Evolutionary conservation across 1,139 yeast species (phyloP), one percentile per base, ranked within the genome.

Genomic region (Hyphopichia wangnamkhiaoensis): DNA sequence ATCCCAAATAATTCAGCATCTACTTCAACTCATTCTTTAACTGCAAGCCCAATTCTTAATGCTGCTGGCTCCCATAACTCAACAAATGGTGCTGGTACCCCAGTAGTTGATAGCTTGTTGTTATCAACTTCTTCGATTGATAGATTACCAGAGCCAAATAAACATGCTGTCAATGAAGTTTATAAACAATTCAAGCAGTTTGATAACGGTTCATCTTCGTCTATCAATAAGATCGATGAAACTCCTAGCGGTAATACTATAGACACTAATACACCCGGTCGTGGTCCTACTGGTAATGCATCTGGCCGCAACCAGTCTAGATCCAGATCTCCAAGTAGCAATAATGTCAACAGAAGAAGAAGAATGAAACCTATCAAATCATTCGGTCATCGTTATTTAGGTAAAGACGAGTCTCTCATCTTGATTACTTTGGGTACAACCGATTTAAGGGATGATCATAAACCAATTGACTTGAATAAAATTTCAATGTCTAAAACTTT

Each of bases 361-460:
- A 59, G 58, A 37, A 56, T 63, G 43, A 67, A 71, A 44, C 83
- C 84, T 3, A 74, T 87, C 44, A 90, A 88, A 56, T 85, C 95
- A 2, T 86, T 89, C 65, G 97, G 97, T 34, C 96, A 90, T 56
- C 71, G 85, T 38, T 88, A 80, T 56, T 72, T 91, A 47, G 71
- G 72, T 38, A 68, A 72, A 20, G 79, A 79, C 47, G 90, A 87
- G 50, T 74, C 85, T 1, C 63, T 91, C 53, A 69, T 91, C 15
- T 66, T 91, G 44, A 77, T 91, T 33, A 89, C 96, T 1, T 68
- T 91, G 42, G 98, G 98, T 1, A 83, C 95, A 1, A 84, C 95
- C 6, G 97, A 91, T 54, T 67, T 81, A 34, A 71, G 96, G 38
- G 80, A 79, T 44, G 57, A 61, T 9, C 61, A 65, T 3, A 74